phyloP scores from a whole-genome alignment of 768 basidiomycete genomes.

The Boletus barrowsii region DNA sequence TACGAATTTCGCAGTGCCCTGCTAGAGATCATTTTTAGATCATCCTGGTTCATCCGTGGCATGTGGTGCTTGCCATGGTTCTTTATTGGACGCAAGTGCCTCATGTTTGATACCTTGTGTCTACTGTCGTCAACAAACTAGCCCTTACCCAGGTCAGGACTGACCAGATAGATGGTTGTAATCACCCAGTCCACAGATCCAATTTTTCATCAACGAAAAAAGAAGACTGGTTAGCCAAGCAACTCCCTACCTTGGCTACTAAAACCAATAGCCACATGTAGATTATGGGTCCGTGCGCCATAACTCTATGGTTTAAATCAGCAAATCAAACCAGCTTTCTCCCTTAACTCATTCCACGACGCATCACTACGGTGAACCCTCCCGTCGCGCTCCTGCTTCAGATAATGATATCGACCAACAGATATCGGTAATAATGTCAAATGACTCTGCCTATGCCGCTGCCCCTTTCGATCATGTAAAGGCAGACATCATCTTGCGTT shows the following conservation, averaged over 20 bases:
- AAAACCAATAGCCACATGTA: too few species aligned
- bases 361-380: neutral
- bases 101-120: neutral
- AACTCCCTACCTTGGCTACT: neutral
- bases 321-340: neutral
- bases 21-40: too few species aligned
- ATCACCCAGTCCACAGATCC: neutral
- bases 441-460: slow-evolving; percentile 6
- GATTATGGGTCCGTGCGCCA: neutral
- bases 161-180: neutral
- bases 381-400: neutral
- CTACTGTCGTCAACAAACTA: neutral
- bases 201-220: neutral
- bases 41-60: too few species aligned
- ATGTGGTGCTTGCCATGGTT: neutral
- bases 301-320: neutral
- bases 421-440: neutral
- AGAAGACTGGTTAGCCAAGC: neutral
- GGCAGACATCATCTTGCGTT: neutral
- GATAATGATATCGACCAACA: neutral
- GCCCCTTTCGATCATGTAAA: neutral
- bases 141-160: neutral
- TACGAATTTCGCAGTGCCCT: neutral
- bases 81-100: neutral
- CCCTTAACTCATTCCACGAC: neutral